These are phyloP conservation scores for Tuber umbilicatum DNA, from an alignment of 495 filamentous ascomycete genomes.

Conservation along the genomic window DNA sequence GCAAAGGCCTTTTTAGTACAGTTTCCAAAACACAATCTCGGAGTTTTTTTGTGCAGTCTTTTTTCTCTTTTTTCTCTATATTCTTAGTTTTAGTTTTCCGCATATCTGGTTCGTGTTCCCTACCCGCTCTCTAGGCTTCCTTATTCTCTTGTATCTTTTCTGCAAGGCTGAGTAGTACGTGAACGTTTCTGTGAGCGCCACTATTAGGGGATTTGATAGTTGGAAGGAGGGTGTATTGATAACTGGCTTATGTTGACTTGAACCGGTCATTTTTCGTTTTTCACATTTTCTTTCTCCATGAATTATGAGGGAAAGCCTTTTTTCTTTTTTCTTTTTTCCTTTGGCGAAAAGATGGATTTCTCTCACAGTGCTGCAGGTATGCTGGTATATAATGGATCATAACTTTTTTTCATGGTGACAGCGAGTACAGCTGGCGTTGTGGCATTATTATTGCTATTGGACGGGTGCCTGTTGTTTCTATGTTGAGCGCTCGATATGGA, in stretches of 20 bases:
- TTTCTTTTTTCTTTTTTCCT: neutral
- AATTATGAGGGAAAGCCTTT: neutral
- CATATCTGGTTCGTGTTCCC: neutral
- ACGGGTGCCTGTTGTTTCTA: neutral
- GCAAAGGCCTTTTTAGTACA: conserved; percentile 26
- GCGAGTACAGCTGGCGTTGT: neutral
- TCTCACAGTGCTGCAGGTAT: neutral
- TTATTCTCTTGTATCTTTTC: conserved; percentile 1
- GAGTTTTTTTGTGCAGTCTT: conserved; percentile 1
- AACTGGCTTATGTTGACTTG: neutral
- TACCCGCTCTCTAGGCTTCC: conserved; percentile 16
- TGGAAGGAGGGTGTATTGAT: neutral
- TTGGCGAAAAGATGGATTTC: neutral
- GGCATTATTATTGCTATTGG: neutral
- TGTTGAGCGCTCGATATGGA: neutral
- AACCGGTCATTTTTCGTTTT: neutral
- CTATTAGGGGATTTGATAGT: neutral
- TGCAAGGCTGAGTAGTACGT: neutral
- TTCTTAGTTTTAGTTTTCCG: neutral
- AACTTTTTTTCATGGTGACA: neutral
- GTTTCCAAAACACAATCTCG: conserved; percentile 4
- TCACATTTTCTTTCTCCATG: neutral
- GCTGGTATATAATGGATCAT: neutral
- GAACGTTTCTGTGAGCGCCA: neutral
- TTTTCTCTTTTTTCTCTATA: neutral